Conservation (phyloP, 148 eudicot species). For the Vaccinium corymbosum region DNA sequence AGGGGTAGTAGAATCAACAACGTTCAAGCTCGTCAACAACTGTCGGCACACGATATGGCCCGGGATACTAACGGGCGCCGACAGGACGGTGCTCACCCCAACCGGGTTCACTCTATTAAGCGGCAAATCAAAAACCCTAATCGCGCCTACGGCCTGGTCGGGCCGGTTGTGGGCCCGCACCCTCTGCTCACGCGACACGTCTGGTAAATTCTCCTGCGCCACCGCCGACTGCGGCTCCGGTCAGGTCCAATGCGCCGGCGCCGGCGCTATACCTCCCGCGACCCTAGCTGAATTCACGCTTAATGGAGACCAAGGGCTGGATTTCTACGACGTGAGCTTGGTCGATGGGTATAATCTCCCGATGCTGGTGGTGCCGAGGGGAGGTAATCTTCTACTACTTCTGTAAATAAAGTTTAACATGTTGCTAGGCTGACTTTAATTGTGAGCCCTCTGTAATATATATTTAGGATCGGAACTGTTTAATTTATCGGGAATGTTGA, state of each 20-base stretch:
- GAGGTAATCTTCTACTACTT: slow-evolving; percentile 19
- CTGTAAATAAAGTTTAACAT: neutral
- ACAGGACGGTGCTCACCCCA: slow-evolving; percentile 53
- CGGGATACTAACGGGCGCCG: slow-evolving; percentile 87
- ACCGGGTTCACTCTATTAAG: slow-evolving; percentile 71
- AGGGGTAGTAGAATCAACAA: slow-evolving; percentile 42
- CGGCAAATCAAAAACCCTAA: slow-evolving; percentile 52
- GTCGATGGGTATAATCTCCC: slow-evolving; percentile 98
- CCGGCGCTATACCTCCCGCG: slow-evolving; percentile 89
- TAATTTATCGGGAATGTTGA: too few relatives aligned
- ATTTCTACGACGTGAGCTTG: slow-evolving; percentile 91
- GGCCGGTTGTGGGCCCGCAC: slow-evolving; percentile 97
- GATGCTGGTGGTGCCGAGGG: slow-evolving; percentile 58
- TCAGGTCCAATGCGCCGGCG: slow-evolving; percentile 53
- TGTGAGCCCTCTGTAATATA: too few relatives aligned
- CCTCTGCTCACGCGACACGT: slow-evolving; percentile 46
- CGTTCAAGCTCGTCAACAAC: slow-evolving; percentile 65
- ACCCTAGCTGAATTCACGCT: slow-evolving; percentile 92
- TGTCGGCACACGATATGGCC: slow-evolving; percentile 91
- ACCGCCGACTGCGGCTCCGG: slow-evolving; percentile 96
- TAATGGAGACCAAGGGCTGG: slow-evolving; percentile 83
- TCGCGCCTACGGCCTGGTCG: slow-evolving; percentile 72
- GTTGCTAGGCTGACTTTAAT: too few relatives aligned
- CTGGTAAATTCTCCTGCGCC: slow-evolving; percentile 57
- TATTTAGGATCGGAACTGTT: too few relatives aligned